Evolutionary conservation across 768 basidiomycete species (phyloP).

Genomic region (Panellus pusillus): DNA sequence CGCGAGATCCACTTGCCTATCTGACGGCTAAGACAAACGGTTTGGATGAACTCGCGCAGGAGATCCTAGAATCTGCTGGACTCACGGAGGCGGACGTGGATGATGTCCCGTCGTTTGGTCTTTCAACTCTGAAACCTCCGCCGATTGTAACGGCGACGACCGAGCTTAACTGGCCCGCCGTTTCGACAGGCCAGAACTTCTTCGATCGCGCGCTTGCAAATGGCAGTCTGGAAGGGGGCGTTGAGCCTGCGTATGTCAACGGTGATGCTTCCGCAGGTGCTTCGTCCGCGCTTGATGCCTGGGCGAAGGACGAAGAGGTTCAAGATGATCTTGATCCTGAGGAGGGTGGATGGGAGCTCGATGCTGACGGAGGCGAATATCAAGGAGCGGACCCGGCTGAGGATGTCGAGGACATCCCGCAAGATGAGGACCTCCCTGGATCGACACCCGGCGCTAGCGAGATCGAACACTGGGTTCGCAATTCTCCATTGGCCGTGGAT

Average conservation of each 20-base stretch:
- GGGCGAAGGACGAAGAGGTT: constrained; percentile 77
- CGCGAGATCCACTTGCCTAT: constrained; percentile 89
- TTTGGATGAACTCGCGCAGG: constrained; percentile 81
- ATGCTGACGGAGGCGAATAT: constrained; percentile 69
- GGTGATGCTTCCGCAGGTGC: constrained; percentile 61
- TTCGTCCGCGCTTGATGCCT: constrained; percentile 78
- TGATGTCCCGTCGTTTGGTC: constrained; percentile 70
- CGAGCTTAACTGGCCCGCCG: constrained; percentile 81
- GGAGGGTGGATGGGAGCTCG: constrained; percentile 86
- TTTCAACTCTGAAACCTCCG: constrained; percentile 75
- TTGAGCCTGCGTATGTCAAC: constrained; percentile 66
- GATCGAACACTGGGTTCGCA: constrained; percentile 88
- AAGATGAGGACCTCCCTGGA: constrained; percentile 73
- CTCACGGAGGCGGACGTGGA: constrained; percentile 86
- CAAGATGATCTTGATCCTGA: constrained; percentile 72
- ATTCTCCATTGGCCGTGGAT: constrained; percentile 92
- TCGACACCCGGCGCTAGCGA: constrained; percentile 85
- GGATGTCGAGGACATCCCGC: constrained; percentile 46
- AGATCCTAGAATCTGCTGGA: constrained; percentile 89
- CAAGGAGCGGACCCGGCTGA: constrained; percentile 49
- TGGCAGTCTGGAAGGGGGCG: constrained; percentile 68
- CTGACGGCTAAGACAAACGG: constrained; percentile 96
- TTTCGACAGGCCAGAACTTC: constrained; percentile 84
- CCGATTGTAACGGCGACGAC: constrained; percentile 73
- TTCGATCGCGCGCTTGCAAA: constrained; percentile 94